Base-by-base conservation (phyloP, 441 rosid genomes). In the Croton laevigatus region DNA sequence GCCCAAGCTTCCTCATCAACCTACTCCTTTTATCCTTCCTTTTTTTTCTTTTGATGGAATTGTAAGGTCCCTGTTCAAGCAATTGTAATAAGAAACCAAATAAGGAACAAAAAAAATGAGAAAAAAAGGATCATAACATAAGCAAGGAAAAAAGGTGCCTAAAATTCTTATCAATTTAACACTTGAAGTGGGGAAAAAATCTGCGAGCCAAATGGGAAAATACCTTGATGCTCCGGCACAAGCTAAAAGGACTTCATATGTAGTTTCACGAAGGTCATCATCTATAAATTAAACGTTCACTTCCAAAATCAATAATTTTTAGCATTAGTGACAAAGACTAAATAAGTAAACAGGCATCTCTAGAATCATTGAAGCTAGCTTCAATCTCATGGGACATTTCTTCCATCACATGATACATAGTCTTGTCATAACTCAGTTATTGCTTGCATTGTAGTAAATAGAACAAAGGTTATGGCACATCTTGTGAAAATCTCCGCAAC, bases 151-250 rank as follows among this genome's bases (percentile, higher is more conserved):
- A 6, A 13, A 44, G 57, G 46, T 8, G 37, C 62, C 53, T 34
- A 51, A 14, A n/a, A 49, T 0, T 16, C 27, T 9, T 34, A 9
- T 27, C 13, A 8, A 59, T 51, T 70, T 38, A 51, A 52, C 44
- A 40, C 40, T 27, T 16, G 52, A 8, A 53, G 10, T 34, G 23
- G 16, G 63, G 44, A n/a, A n/a, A n/a, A n/a, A n/a, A 14, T 42
- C 19, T 12, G 9, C 27, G 12, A 57, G 20, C 58, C 58, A 60
- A 58, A 69, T 13, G 42, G 42, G 9, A 70, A 71, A 14, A 73
- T 84, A 96, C 99, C 99, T 97, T 53, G 98, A 76, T 69, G 99
- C 96, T 70, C 99, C 99, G 69, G 99, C 99, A 76, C 97, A 93
- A 57, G 97, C 97, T 85, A 96, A 79, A 60, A 96, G 93, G 81